A percentile compares a stretch with the other conserved stretches of the same genome.
These are phyloP conservation scores for Ustilago vetiveriae DNA, from an alignment of 1,284 basidiomycete species.

Conservation along the genomic window DNA sequence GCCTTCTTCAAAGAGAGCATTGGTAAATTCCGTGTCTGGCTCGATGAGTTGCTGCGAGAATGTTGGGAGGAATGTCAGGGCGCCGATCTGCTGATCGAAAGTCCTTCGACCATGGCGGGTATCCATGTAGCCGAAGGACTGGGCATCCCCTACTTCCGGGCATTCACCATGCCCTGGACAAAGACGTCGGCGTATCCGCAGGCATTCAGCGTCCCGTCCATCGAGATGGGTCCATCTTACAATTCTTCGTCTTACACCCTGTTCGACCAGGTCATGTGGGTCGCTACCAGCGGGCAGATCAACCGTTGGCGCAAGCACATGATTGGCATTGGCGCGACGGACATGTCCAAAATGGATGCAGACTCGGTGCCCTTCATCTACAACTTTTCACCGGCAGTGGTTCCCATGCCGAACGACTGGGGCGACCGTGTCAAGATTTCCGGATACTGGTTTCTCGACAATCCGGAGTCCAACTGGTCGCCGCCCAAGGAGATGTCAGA, in stretches of 20 bases:
- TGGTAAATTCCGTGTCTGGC: constrained; percentile 59
- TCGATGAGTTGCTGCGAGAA: constrained; percentile 58
- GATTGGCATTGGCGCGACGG: constrained; percentile 50
- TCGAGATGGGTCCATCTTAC: constrained; percentile 53
- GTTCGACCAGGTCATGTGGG: constrained; percentile 62
- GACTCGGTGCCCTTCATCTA: constrained; percentile 60
- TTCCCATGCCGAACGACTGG: constrained; percentile 62
- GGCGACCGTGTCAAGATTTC: constrained; percentile 53
- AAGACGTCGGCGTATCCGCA: constrained; percentile 58
- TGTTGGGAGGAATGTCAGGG: constrained; percentile 54
- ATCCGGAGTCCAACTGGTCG: constrained; percentile 72
- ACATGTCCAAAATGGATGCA: constrained; percentile 44
- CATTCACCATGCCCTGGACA: constrained; percentile 65
- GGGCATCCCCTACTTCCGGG: constrained; percentile 60
- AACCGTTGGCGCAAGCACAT: constrained; percentile 61
- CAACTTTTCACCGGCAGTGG: constrained; percentile 62
- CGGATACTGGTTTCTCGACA: constrained; percentile 61
- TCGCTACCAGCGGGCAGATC: constrained; percentile 57
- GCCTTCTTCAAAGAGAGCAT: constrained; percentile 54
- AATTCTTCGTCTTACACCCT: constrained; percentile 54
- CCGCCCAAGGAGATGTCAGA: constrained; percentile 72
- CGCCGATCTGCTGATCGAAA: constrained; percentile 62
- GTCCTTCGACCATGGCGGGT: constrained; percentile 59
- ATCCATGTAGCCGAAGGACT: constrained; percentile 62
- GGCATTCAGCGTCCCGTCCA: constrained; percentile 56